These are phyloP conservation scores for Globisporangium apiculatum DNA, from an alignment of 352 stramenopile species.

Conservation along the genomic window DNA sequence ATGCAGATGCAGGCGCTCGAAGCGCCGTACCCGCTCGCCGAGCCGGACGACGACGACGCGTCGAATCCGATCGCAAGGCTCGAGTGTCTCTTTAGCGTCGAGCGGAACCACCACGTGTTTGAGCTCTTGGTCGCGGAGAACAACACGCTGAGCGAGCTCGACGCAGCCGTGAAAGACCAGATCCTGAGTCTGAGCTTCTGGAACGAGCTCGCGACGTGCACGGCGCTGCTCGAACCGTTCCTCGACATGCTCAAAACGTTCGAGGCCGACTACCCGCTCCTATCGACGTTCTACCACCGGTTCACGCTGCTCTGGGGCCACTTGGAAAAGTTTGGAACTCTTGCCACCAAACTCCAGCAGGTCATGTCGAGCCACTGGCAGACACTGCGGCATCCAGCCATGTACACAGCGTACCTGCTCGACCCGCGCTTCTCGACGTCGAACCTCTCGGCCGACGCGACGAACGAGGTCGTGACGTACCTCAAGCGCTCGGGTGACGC, in stretches of 20 bases:
- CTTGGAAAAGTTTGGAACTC: conserved; percentile 47
- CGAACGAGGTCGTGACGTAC: conserved; percentile 45
- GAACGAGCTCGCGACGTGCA: conserved; percentile 45
- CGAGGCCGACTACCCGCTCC: conserved; percentile 46
- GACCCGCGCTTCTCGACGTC: conserved; percentile 60
- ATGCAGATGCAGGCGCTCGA: conserved; percentile 43
- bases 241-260: conserved; percentile 62
- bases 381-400: conserved; percentile 50
- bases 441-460: conserved; percentile 46
- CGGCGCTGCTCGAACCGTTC: conserved; percentile 56
- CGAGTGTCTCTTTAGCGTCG: conserved; percentile 41
- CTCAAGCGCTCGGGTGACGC: conserved; percentile 41
- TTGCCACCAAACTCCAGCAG: conserved; percentile 38
- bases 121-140: conserved; percentile 55
- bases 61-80: conserved; percentile 25
- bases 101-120: conserved; percentile 50
- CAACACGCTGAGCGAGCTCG: conserved; percentile 25
- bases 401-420: conserved; percentile 73
- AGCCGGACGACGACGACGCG: conserved; percentile 18
- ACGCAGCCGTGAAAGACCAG: conserved; percentile 28
- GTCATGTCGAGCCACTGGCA: conserved; percentile 60
- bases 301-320: conserved; percentile 64
- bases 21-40: conserved; percentile 21
- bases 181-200: conserved; percentile 46
- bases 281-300: conserved; percentile 70